Evolutionary conservation across 1,284 basidiomycete genomes (phyloP), one percentile per base, ranked within the genome.

Genomic region (Cryptococcus hybrid): DNA sequence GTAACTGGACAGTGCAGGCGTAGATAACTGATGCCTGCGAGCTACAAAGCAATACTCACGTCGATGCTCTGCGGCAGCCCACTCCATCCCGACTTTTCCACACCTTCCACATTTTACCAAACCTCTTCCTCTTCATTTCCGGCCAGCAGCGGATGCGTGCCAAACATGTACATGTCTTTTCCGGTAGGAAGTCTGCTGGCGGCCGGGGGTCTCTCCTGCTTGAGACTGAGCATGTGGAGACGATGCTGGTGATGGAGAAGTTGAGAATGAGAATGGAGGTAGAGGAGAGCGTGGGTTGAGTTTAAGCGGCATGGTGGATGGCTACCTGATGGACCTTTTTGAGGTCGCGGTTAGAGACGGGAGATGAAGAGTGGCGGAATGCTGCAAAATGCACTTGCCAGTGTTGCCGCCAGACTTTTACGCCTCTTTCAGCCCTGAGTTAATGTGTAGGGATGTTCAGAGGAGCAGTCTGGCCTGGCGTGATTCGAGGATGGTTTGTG

Each of bases 131-230:
- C 82, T 80, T 77, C 74, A 12, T 54, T 55, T 2, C 47, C 54
- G 4, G 51, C 61, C 42, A 43, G 66, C 81, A 51, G 81, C 12
- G 90, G 89, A 58, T 86, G 81, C 3, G 85, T 82, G 39, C 90
- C 90, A 75, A 88, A 93, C 59, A 89, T 82, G 80, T 88, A 88
- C 90, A 92, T 92, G 71, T 92, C 89, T 60, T 84, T 7, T 88
- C 88, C 35, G 88, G 84, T 12, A 92, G 84, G 84, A 89, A 90
- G 79, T 85, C 82, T 24, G 88, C 88, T 0, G 90, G 90, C 0
- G 89, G 88, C 24, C 66, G 62, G 11, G 52, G 53, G 34, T 30
- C 30, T 37, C 39, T 11, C 44, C 24, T 4, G 15, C 15, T 47
- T 36, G 40, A 30, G 52, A 40, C 3, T 35, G 15, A 15, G 59